Base-by-base conservation (phyloP, 1,284 basidiomycete genomes). In the Ceratobasidium sp. region DNA sequence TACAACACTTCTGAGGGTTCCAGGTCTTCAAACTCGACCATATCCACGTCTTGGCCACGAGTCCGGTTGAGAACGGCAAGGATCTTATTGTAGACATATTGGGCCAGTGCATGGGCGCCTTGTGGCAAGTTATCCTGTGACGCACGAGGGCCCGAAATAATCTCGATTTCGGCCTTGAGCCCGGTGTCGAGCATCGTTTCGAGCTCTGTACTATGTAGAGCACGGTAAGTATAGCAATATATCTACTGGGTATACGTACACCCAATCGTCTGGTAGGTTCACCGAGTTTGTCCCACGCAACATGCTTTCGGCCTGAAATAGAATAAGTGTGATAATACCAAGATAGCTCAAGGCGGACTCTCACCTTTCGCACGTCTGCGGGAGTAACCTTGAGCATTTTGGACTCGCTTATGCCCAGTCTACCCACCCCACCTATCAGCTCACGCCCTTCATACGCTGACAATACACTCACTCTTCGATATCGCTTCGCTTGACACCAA, bases 101-200 rank as follows among this genome's bases (percentile, higher is more conserved):
- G 15, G 17, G 31, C 64, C 17, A 68, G 42, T 1, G 53, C 64
- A 13, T 40, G 38, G 0, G 64, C 29, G 10, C 64, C 64, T 31
- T 38, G 52, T 29, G 27, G n/a, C 3, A 25, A 20, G 25, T 53
- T n/a, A 27, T 47, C 31, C 3, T 35, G 49, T 13, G 62, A 53
- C 1, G 62, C n/a, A 20, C 62, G 62, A 35, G 52, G 25, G 15
- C 50, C 64, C 27, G 64, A 77, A 57, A 96, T 77, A 49, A 93
- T 83, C 77, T 96, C 91, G 69, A 94, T 94, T 79, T 96, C 94
- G 1, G 94, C 94, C 78, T 97, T 97, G 58, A 87, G 85, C 42
- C 90, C 85, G 4, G 81, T 83, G 76, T 91, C 87, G 32, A 96
- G 78, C 85, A 96, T 93, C 73, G 85, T 82, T 76, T 83, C 83